A percentile compares a stretch with the other conserved stretches of the same genome.
phyloP scores from a whole-genome alignment of 495 filamentous ascomycete species.

The Hamigera avellanea region DNA sequence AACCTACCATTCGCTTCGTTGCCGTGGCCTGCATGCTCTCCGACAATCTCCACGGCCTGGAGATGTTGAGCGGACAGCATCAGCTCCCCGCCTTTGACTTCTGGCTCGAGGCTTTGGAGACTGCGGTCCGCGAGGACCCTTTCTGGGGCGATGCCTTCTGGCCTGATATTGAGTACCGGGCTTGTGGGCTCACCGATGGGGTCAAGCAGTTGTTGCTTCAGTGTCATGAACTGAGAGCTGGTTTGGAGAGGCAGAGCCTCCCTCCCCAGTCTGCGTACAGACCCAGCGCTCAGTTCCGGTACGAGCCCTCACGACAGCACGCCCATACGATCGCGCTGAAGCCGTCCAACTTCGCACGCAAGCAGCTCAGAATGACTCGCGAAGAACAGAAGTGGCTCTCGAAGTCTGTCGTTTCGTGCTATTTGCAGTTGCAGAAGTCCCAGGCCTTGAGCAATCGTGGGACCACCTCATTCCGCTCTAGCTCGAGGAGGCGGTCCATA shows the following conservation, averaged over 20 bases:
- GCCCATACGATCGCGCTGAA: slow-evolving; percentile 6
- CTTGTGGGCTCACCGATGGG: slow-evolving; percentile 35
- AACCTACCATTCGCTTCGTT: slow-evolving; percentile 47
- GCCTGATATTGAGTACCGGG: slow-evolving; percentile 41
- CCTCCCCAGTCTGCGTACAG: slow-evolving; percentile 12
- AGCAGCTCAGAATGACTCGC: slow-evolving; percentile 9
- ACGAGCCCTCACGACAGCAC: slow-evolving; percentile 9
- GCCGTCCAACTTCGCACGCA: slow-evolving; percentile 7
- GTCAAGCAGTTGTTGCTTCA: slow-evolving; percentile 44
- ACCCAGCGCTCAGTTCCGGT: slow-evolving; percentile 10
- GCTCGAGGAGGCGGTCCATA: neutral
- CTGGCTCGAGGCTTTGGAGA: slow-evolving; percentile 41
- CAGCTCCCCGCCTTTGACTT: slow-evolving; percentile 37
- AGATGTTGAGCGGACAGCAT: slow-evolving; percentile 7
- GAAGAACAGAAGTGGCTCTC: slow-evolving; percentile 16
- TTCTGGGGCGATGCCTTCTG: slow-evolving; percentile 48
- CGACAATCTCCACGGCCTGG: slow-evolving; percentile 21
- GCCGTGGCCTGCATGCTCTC: slow-evolving; percentile 43
- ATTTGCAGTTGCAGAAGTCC: slow-evolving; percentile 10
- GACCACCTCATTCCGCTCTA: neutral
- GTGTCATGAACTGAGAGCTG: slow-evolving; percentile 35
- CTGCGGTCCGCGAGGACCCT: slow-evolving; percentile 40
- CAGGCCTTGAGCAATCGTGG: slow-evolving; percentile 1
- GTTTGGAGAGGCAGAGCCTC: slow-evolving; percentile 14
- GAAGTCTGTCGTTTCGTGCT: slow-evolving; percentile 12